Conservation (phyloP, 2,329 filamentous ascomycete species). For the Colletotrichum sp. region DNA sequence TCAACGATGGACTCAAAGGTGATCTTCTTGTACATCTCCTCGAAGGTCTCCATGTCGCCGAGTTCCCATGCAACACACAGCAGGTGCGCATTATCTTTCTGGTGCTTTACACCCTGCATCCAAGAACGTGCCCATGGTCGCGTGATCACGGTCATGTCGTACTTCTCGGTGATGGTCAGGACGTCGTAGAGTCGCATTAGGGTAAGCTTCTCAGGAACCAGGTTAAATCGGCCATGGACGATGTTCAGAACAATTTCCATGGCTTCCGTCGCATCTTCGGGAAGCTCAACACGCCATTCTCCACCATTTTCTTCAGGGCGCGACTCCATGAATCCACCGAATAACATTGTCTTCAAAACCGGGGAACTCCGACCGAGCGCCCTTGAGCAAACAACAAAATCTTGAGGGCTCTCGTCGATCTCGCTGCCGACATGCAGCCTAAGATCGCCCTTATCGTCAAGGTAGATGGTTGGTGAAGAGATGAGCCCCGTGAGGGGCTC, state of each 20-base stretch:
- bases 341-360: slow-evolving; percentile 27
- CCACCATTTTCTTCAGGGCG: neutral
- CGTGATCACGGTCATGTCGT: slow-evolving; percentile 26
- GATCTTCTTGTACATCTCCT: slow-evolving; percentile 15
- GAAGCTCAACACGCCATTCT: slow-evolving; percentile 29
- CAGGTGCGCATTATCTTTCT: neutral
- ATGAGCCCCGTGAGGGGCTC: slow-evolving; percentile 1
- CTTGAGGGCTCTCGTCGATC: slow-evolving; percentile 1
- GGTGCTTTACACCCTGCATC: slow-evolving; percentile 7
- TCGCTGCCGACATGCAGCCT: slow-evolving; percentile 3
- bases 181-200: slow-evolving; percentile 24
- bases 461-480: slow-evolving; percentile 6
- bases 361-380: slow-evolving; percentile 27
- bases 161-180: slow-evolving; percentile 29
- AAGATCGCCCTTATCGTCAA: slow-evolving; percentile 5
- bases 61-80: slow-evolving; percentile 21
- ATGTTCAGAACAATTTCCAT: slow-evolving; percentile 35
- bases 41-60: slow-evolving; percentile 10
- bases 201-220: slow-evolving; percentile 20
- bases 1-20: slow-evolving; percentile 4
- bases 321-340: slow-evolving; percentile 28
- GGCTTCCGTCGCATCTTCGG: slow-evolving; percentile 33
- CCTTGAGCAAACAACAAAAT: slow-evolving; percentile 28
- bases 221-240: slow-evolving; percentile 31
- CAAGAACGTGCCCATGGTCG: slow-evolving; percentile 26